Conservation (phyloP, 202 grass and related monocot species). For the Alloteropsis angusta region DNA sequence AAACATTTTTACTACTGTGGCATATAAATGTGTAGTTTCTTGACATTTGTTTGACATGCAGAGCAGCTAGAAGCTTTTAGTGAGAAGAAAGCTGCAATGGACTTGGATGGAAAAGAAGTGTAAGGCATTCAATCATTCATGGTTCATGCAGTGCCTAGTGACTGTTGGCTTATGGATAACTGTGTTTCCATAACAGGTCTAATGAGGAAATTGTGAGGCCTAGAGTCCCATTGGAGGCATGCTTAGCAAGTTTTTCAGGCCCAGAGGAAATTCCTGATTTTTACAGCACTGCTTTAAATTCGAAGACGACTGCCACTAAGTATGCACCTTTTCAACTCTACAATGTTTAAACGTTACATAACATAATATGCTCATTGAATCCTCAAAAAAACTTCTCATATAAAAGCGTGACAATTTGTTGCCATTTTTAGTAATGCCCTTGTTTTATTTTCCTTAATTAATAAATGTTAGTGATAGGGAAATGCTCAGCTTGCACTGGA, state of each 20-base stretch:
- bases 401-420: neutral
- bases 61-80: slow-evolving; percentile 78
- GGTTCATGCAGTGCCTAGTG: neutral
- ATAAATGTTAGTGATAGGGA: neutral
- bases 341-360: neutral
- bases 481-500: neutral
- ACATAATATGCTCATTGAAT: neutral
- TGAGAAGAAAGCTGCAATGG: slow-evolving; percentile 61
- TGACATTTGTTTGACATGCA: slow-evolving; percentile 44
- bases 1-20: neutral
- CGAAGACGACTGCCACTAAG: slow-evolving; percentile 86
- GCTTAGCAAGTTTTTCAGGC: slow-evolving; percentile 72
- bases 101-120: slow-evolving; percentile 82
- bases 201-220: slow-evolving; percentile 80
- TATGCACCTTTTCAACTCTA: slow-evolving; percentile 37
- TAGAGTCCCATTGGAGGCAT: slow-evolving; percentile 85
- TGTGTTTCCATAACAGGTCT: slow-evolving; percentile 40
- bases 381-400: too few relatives aligned
- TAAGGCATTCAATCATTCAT: slow-evolving; percentile 24
- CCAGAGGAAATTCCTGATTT: slow-evolving; percentile 78
- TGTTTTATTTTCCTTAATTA: neutral
- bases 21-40: slow-evolving; percentile 10
- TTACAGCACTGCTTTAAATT: slow-evolving; percentile 90
- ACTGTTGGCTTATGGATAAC: neutral
- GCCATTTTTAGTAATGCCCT: neutral